Percentiles rank a stretch among this genome's conserved stretches.
These are phyloP conservation scores for Schizothecium vesticola DNA, from an alignment of 495 filamentous ascomycete species.

Conservation along the genomic window DNA sequence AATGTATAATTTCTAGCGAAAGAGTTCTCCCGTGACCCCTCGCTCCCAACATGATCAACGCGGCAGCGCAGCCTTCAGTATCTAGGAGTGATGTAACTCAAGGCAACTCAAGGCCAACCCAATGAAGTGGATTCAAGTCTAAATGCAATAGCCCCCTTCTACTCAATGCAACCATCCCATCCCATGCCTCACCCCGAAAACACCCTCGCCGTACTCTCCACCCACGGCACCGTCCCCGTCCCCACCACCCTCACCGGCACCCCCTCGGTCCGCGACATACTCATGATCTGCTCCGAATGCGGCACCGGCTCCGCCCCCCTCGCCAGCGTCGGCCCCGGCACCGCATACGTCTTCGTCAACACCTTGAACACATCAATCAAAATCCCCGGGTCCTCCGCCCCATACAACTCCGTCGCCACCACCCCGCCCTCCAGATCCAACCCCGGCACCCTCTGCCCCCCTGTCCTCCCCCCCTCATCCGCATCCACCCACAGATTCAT, in stretches of 20 bases:
- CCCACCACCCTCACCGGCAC: conserved; percentile 23
- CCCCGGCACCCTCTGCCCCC: conserved; percentile 29
- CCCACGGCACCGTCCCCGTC: conserved; percentile 18
- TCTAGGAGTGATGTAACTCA: no score
- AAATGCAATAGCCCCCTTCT: background rate
- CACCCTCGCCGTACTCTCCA: background rate
- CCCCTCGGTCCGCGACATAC: conserved; percentile 14
- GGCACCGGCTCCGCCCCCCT: conserved; percentile 28
- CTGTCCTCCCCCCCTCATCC: background rate
- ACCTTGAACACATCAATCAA: conserved; percentile 38
- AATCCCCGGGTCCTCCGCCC: conserved; percentile 32
- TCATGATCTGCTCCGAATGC: conserved; percentile 8
- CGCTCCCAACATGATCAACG: no score
- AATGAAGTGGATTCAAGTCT: background rate
- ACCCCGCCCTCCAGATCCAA: conserved; percentile 32
- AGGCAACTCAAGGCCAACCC: background rate
- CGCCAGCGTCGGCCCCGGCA: conserved; percentile 49
- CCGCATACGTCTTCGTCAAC: conserved; percentile 41
- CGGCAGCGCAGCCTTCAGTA: no score
- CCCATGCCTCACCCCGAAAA: background rate
- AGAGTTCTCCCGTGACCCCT: no score
- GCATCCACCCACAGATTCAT: conserved; percentile 46
- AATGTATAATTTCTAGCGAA: no score
- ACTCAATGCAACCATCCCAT: background rate
- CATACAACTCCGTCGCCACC: conserved; percentile 30